Percentiles rank a stretch among this genome's conserved stretches.
Evolutionary conservation across 176 grass and related monocot genomes (phyloP).

Genomic region (Zizania latifolia): DNA sequence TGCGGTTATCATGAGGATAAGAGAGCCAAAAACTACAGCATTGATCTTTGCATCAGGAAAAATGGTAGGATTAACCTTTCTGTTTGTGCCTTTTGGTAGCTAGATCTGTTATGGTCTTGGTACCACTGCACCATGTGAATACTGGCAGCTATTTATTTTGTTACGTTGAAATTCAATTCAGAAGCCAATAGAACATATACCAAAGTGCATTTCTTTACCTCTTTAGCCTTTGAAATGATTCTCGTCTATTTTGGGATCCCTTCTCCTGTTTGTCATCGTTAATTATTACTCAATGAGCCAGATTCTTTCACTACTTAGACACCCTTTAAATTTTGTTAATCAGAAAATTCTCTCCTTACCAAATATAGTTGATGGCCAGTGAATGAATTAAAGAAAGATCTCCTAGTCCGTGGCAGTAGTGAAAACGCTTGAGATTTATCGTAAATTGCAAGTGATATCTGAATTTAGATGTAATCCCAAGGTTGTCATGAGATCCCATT

Average conservation of each 20-base stretch:
- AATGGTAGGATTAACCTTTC: slow-evolving; percentile 42
- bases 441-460: not conserved
- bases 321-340: not conserved
- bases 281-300: no score
- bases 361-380: not conserved
- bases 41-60: slow-evolving; percentile 78
- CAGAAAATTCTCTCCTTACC: not conserved
- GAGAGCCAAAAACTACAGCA: slow-evolving; percentile 75
- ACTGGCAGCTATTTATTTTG: not conserved
- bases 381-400: not conserved
- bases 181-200: not conserved
- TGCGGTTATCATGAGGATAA: slow-evolving; percentile 82
- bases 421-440: not conserved
- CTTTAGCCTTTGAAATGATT: not conserved
- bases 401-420: not conserved
- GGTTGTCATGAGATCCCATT: not conserved
- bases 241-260: not conserved
- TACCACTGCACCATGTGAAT: not conserved
- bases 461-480: not conserved
- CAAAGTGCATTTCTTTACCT: not conserved
- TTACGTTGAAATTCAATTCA: not conserved
- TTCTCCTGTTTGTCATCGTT: no score
- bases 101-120: not conserved
- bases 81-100: not conserved
- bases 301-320: no score